Evolutionary conservation across 1,284 basidiomycete genomes (phyloP), one percentile per base, ranked within the genome.

Genomic region (Ganoderma leucocontextum): DNA sequence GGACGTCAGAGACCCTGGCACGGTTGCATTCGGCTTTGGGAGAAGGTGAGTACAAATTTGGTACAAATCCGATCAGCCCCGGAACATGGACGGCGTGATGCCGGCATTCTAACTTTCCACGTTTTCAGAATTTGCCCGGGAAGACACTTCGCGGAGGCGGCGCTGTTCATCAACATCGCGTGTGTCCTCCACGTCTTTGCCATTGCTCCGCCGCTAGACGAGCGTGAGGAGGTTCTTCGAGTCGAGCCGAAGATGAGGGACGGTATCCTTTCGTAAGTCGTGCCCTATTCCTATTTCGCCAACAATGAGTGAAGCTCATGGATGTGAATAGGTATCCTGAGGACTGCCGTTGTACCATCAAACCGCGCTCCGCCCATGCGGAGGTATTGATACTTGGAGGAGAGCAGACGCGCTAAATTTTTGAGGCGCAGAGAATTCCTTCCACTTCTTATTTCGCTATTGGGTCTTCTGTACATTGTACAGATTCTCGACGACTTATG

Each of bases 111-210:
- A 35, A 22, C 35, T 4, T 2, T 38, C 35, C 29, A n/a, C 38
- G 13, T 2, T 10, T 35, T n/a, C 36, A 74, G 74, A 35, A 71
- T 75, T 17, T 75, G 74, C 55, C 73, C 72, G 3, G 74, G 74
- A 13, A 41, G 71, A 5, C 65, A 72, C 57, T 74, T 75, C 62
- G 69, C 71, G 3, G 71, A 72, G 38, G 65, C 65, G 13, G 33
- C 71, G 36, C 60, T 74, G 44, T 74, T 73, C 61, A 52, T 74
- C 29, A 67, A 66, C 63, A 63, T 75, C 36, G 70, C 74, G 12
- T 70, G 69, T 22, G 68, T 73, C n/a, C 63, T 75, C 47, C 74
- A 75, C 62, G 70, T 72, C 61, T 75, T 74, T 62, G 67, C 71
- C 36, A 73, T 75, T 60, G 44, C 62, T 13, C 70, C 73, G 4